These are phyloP conservation scores for Carex scoparia DNA, from an alignment of 176 grass and related monocot genomes.

Conservation along the genomic window DNA sequence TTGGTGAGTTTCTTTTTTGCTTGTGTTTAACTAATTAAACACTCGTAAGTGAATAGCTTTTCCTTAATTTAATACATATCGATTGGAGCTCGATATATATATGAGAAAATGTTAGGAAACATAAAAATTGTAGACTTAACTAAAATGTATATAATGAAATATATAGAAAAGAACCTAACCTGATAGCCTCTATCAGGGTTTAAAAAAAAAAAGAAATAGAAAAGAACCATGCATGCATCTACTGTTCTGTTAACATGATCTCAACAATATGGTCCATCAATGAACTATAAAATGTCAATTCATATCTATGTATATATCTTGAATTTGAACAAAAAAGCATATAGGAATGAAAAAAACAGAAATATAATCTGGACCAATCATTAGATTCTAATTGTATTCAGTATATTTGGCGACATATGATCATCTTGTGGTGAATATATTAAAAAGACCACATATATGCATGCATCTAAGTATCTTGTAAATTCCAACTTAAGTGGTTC, in stretches of 20 bases:
- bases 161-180: background rate
- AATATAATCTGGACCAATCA: background rate
- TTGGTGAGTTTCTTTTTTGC: background rate
- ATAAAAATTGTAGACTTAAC: background rate
- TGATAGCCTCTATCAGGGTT: no score
- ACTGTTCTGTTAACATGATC: background rate
- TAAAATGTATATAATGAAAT: background rate
- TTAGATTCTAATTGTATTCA: background rate
- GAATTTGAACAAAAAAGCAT: background rate
- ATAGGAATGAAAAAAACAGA: background rate
- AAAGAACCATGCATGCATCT: background rate
- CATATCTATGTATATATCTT: background rate
- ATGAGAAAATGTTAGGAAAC: background rate
- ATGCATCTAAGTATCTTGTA: background rate
- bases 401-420: background rate
- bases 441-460: background rate
- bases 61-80: background rate
- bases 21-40: background rate
- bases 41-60: background rate
- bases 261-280: background rate
- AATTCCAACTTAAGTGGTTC: background rate
- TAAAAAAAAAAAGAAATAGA: background rate
- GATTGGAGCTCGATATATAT: background rate
- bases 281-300: background rate
- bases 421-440: background rate